Conservation (phyloP, 2,329 filamentous ascomycete genomes). For the Colletotrichum chrysophilum region DNA sequence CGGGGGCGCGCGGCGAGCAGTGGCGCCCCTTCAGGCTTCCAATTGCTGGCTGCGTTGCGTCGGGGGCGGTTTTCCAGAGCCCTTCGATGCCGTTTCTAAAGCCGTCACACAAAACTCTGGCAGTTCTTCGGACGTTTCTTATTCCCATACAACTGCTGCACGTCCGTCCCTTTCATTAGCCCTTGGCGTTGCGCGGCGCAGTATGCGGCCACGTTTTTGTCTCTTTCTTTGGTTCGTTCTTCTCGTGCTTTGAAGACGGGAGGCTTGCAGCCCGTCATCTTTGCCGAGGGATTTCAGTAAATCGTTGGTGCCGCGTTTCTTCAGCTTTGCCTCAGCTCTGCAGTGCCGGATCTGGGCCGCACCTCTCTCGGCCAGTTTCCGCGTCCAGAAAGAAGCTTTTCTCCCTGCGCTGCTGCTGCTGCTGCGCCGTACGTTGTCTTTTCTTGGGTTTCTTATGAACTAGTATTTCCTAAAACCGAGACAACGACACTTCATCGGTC, state of each 20-base stretch:
- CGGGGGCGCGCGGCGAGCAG: not conserved
- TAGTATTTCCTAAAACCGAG: not conserved
- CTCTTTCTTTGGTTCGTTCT: not conserved
- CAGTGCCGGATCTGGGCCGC: not conserved
- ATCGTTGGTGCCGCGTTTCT: not conserved
- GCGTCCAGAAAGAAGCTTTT: not conserved
- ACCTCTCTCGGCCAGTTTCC: slow-evolving; percentile 10
- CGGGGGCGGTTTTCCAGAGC: slow-evolving; percentile 4
- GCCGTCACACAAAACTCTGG: slow-evolving; percentile 9
- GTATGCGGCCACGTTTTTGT: not conserved
- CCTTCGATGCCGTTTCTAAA: slow-evolving; percentile 6
- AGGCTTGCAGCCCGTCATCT: not conserved
- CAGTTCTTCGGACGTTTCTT: slow-evolving; percentile 5
- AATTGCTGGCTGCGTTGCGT: not conserved
- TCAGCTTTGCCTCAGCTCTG: slow-evolving; percentile 3
- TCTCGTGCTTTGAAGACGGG: not conserved
- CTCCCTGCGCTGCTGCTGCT: not conserved
- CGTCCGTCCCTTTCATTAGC: not conserved
- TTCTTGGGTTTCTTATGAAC: not conserved
- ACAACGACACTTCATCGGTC: not conserved
- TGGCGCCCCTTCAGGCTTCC: not conserved
- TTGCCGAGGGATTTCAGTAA: not conserved
- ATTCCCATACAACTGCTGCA: not conserved
- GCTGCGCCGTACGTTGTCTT: not conserved
- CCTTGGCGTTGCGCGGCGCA: not conserved